These are phyloP conservation scores for Glycine tomentella DNA, from an alignment of 306 rosid species.

Conservation along the genomic window DNA sequence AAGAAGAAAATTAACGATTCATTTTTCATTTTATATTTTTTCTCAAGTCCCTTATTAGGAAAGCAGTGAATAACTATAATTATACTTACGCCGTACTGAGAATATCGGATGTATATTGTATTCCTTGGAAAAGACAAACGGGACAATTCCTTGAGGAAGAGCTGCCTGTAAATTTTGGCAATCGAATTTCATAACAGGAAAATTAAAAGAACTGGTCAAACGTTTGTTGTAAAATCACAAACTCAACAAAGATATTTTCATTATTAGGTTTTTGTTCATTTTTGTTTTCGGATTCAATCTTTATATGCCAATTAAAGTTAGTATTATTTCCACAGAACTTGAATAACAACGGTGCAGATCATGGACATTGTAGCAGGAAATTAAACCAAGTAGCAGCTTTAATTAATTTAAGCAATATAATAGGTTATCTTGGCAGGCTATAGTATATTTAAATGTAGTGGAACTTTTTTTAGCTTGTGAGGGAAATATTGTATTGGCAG, in stretches of 20 bases:
- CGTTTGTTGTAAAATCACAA: constrained; percentile 45
- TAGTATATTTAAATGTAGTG: too few relatives aligned
- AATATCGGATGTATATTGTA: constrained; percentile 17
- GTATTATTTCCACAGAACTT: background rate
- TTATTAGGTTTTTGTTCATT: background rate
- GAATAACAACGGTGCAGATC: too few relatives aligned
- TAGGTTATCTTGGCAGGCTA: too few relatives aligned
- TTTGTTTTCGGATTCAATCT: background rate
- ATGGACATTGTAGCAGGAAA: too few relatives aligned
- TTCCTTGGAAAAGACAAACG: constrained; percentile 59
- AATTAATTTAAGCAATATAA: too few relatives aligned
- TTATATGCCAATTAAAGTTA: background rate
- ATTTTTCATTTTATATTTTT: too few relatives aligned
- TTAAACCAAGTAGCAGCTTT: too few relatives aligned
- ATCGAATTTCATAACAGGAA: constrained; percentile 36
- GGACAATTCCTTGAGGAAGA: constrained; percentile 98
- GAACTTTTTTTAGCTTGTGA: constrained; percentile 27
- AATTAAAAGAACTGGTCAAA: constrained; percentile 44
- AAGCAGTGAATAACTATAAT: background rate
- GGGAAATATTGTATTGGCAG: constrained; percentile 47
- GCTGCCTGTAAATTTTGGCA: constrained; percentile 74
- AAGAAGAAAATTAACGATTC: too few relatives aligned
- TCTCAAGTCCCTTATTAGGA: background rate
- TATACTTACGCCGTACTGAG: constrained; percentile 84
- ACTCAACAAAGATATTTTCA: too few relatives aligned